Evolutionary conservation across 2,329 filamentous ascomycete genomes (phyloP), one percentile per base, ranked within the genome.

Genomic region (Nannizziopsis barbatae): DNA sequence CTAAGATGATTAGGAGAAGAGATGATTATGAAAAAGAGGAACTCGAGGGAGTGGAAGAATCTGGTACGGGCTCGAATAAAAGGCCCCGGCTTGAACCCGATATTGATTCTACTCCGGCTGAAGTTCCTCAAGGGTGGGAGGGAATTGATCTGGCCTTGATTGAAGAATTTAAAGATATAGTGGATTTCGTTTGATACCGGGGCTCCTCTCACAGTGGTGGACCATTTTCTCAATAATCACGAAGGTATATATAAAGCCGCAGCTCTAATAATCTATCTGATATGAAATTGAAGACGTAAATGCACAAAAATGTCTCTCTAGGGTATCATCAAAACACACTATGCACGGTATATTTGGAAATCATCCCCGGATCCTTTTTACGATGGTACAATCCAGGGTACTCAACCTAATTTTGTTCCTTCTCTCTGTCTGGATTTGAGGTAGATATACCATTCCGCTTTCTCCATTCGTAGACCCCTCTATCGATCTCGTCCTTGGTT

Each of bases 391-490:
- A 15, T 12, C 10, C 36, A 2, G 17, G 2, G 30, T 22, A 4
- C 22, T 33, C 15, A 10, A 38, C 42, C 31, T 44, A 47, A 36
- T 51, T 43, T 31, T 52, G 42, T 9, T 52, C 52, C 30, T 50
- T 52, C 35, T 51, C 50, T 1, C 20, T 52, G 2, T 45, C 35
- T 9, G 46, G 52, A 30, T 52, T 56, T 15, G n/a, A 52, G 17
- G 49, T 37, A 49, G 62, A 63, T 33, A 70, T 74, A 17, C 76
- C 79, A 62, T 79, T 80, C 59, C 83, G 76, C 65, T 76, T 80
- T 60, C 90, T 77, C 90, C 92, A 96, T 59, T 83, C 79, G 61
- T 72, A 74, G 4, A 96, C 79, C 0, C 89, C 90, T 50, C 73
- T 75, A 66, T 93, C 88, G 15, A 95, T 70, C 70, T 92, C 88